Base-by-base conservation (phyloP, 2,329 filamentous ascomycete genomes). In the Fusarium floridanum region DNA sequence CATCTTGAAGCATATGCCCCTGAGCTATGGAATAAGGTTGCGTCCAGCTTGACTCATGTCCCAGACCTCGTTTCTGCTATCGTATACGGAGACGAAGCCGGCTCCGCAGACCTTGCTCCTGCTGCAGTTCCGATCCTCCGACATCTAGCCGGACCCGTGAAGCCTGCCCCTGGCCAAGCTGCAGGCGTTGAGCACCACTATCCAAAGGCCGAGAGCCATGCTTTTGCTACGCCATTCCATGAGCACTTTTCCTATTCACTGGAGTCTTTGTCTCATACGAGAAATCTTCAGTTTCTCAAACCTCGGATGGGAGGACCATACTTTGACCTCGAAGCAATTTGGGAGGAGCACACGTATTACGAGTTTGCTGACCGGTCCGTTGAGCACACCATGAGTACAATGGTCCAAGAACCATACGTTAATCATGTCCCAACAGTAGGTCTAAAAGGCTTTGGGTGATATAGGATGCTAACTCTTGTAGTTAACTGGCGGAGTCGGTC, bases 351-450 rank as follows among this genome's bases (percentile, higher is more conserved):
- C 80, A 93, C 91, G 0, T 87, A 87, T 50, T 92, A 88, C 75
- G 92, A 95, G 79, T 95, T 95, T 79, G 89, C 82, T 1, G 89
- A 91, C 65, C 87, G 92, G 12, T 90, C 89, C 3, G 92, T 94
- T 0, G 90, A 90, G 71, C 89, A 90, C 73, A 95, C 93, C 0
- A 95, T 95, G 93, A 87, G 86, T n/a, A 95, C 93, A 0, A 95
- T 95, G 93, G 92, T 95, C 2, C 86, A 91, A 57, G 90, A 94
- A 80, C 93, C 93, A 2, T 95, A 95, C 77, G 93, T 95, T 1
- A 95, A 95, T 78, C 92, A 95, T 78, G 86, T 95, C 2, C 91
- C 93, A 0, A 94, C 92, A 0, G 86, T 91, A 77, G 84, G 87
- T 76, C 20, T 17, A 6, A 22, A 7, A 22, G 14, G 24, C 12